These are phyloP conservation scores for Rasamsonia emersonii DNA, from an alignment of 2,329 filamentous ascomycete genomes.

Conservation along the genomic window DNA sequence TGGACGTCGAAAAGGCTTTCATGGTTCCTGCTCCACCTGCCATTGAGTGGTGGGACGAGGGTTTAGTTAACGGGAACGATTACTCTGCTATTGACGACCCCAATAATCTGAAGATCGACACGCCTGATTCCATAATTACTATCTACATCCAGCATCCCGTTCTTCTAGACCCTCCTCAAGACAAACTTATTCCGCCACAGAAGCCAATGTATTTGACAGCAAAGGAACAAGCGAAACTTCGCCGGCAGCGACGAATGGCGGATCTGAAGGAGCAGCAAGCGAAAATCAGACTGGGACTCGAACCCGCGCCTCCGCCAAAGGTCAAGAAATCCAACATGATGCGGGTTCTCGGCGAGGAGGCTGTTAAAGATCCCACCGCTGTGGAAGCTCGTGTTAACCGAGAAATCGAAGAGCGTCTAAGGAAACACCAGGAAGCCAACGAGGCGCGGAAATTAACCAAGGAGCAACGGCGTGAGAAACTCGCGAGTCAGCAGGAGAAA, in stretches of 20 bases:
- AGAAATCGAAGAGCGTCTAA: conserved; percentile 79
- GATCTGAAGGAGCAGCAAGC: conserved; percentile 94
- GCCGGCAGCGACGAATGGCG: conserved; percentile 81
- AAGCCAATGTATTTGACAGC: conserved; percentile 90
- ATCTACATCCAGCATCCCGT: conserved; percentile 89
- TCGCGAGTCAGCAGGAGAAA: conserved; percentile 71
- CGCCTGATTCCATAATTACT: conserved; percentile 79
- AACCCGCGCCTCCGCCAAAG: conserved; percentile 85
- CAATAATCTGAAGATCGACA: conserved; percentile 61
- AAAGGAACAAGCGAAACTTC: conserved; percentile 84
- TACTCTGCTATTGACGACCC: conserved; percentile 64
- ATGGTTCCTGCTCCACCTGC: conserved; percentile 74
- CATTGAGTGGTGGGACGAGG: conserved; percentile 98
- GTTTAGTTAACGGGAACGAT: conserved; percentile 62
- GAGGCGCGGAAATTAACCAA: conserved; percentile 81
- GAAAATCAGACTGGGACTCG: conserved; percentile 84
- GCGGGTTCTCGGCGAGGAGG: conserved; percentile 86
- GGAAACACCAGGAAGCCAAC: conserved; percentile 69
- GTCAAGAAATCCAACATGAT: conserved; percentile 97
- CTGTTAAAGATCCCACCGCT: conserved; percentile 92
- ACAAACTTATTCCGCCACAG: conserved; percentile 65
- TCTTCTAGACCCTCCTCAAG: conserved; percentile 81
- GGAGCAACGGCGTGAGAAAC: conserved; percentile 77
- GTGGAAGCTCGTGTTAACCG: conserved; percentile 90
- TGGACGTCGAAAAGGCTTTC: conserved; percentile 83